Evolutionary conservation across 768 basidiomycete genomes (phyloP).

Genomic region (Lactifluus hygrophoroides): DNA sequence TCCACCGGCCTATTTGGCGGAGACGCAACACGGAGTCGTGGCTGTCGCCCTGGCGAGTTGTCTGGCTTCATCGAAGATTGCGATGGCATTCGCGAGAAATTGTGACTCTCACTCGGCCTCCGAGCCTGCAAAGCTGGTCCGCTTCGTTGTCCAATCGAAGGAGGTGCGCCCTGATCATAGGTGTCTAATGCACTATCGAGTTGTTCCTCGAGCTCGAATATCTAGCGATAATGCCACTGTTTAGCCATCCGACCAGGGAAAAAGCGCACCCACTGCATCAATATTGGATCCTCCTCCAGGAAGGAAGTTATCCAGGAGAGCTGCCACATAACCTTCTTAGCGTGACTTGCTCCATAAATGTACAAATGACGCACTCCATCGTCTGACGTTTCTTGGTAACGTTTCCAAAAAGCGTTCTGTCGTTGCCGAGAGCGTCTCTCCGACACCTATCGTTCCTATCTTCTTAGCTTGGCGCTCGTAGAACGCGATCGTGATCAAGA

Average conservation of each 20-base stretch:
- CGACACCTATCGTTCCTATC: constrained; percentile 54
- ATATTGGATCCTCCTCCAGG: constrained; percentile 68
- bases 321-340: constrained; percentile 31
- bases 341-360: not conserved
- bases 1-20: constrained; percentile 33
- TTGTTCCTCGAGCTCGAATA: constrained; percentile 74
- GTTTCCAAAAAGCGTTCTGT: constrained; percentile 66
- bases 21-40: constrained; percentile 38
- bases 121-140: constrained; percentile 23
- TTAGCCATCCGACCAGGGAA: not conserved
- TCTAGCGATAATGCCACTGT: constrained; percentile 30
- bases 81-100: constrained; percentile 1
- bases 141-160: constrained; percentile 26
- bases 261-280: constrained; percentile 45
- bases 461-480: constrained; percentile 82
- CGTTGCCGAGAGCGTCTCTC: constrained; percentile 60
- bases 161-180: constrained; percentile 28
- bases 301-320: constrained; percentile 63
- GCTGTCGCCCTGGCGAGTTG: not conserved
- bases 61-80: constrained; percentile 7
- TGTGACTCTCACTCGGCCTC: not conserved
- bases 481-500: constrained; percentile 68
- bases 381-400: constrained; percentile 66
- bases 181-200: constrained; percentile 50
- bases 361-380: constrained; percentile 49